Evolutionary conservation across 2,329 filamentous ascomycete species (phyloP), one percentile per base, ranked within the genome.

Genomic region (Fusarium sp.): DNA sequence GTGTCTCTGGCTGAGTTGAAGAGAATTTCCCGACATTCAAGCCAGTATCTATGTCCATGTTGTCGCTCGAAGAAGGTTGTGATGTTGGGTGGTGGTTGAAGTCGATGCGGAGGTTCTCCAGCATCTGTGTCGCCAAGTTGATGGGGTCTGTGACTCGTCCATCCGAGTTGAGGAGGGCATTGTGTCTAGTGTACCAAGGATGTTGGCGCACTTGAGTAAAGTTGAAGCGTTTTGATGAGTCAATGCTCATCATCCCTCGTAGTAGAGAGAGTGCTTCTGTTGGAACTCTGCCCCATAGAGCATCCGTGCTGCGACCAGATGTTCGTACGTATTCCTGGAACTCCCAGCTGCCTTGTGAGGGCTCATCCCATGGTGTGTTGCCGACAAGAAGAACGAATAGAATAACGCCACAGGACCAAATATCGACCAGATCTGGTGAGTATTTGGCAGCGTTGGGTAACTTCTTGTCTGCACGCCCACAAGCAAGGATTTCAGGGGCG

Each of bases 401-500:
- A n/a, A 99, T 97, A 60, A 99, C 95, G 39, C 96, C 96, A 78
- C 95, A 98, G 22, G 95, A 98, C 97, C 97, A 99, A 64, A 99
- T 92, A 80, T 99, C 96, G 42, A 94, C 94, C 47, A 94, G 84
- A 70, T 98, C 94, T 13, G 95, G 91, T 36, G 89, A 87, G 79
- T 96, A 96, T 63, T 92, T 90, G 54, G 80, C 78, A 32, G 87
- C 85, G 58, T 88, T 83, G 42, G 87, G 77, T 45, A 87, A 81
- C 54, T 81, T 84, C 79, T 85, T 87, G 68, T 87, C 84, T 48
- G 78, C 75, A 68, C 84, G 81, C 35, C 86, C 83, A 77, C 86
- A 92, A 68, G 83, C 85, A 32, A 92, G 85, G 35, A 99, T 96
- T 83, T 99, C 96, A 2, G 97, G 96, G 2, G 96, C 96, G 79